Evolutionary conservation across 2,329 filamentous ascomycete species (phyloP).

Genomic region (Verticillium albo-atrum): DNA sequence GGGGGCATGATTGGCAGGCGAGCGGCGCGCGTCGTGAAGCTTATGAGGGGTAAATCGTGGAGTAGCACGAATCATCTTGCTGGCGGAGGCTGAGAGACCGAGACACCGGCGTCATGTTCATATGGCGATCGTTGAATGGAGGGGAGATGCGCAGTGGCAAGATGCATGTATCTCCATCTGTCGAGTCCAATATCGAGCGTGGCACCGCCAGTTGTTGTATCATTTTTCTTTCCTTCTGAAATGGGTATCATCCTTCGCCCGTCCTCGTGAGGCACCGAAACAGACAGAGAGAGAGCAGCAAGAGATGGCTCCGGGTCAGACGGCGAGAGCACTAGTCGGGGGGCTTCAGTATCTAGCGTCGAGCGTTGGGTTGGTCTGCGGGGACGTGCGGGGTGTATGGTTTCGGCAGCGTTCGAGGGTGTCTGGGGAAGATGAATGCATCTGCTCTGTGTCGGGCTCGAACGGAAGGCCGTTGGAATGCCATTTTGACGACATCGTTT

Average conservation of each 20-base stretch:
- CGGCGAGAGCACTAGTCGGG: not conserved
- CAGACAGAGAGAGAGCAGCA: not conserved
- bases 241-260: not conserved
- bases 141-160: not conserved
- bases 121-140: not conserved
- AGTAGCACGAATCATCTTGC: not conserved
- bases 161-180: not conserved
- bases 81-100: not conserved
- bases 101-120: not conserved
- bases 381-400: not conserved
- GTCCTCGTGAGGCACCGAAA: not conserved
- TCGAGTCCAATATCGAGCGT: not conserved
- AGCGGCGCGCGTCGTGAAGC: not conserved
- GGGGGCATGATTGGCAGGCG: not conserved
- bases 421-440: not conserved
- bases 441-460: not conserved
- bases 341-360: not conserved
- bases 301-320: not conserved
- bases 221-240: not conserved
- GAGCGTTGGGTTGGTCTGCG: not conserved
- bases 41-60: not conserved
- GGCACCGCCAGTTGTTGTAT: not conserved
- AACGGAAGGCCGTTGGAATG: not conserved
- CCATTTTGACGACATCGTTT: not conserved
- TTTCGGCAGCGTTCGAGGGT: not conserved